Evolutionary conservation across 768 basidiomycete species (phyloP).

Genomic region (Leccinum ochraceum): DNA sequence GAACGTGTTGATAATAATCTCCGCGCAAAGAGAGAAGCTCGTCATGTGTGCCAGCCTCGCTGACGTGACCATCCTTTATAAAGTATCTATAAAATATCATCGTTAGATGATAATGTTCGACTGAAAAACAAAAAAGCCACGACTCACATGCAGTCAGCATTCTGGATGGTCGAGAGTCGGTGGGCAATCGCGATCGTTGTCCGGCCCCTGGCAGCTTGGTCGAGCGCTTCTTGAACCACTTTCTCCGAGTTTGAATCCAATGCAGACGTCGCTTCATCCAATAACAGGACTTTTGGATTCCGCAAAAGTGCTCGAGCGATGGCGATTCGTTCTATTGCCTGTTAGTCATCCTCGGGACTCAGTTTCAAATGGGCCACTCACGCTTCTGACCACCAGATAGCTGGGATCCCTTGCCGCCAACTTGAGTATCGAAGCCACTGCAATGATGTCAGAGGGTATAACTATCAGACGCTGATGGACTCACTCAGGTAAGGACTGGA

Average conservation of each 20-base stretch:
- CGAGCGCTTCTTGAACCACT: conserved; percentile 92
- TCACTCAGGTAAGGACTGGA: conserved; percentile 77
- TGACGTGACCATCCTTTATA: too few relatives aligned
- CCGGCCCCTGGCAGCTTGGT: conserved; percentile 87
- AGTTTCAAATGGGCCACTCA: conserved; percentile 33
- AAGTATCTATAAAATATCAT: not conserved
- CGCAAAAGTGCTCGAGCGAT: conserved; percentile 92
- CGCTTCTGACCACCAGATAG: conserved; percentile 89
- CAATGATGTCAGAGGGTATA: conserved; percentile 12
- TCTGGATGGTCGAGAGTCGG: conserved; percentile 89
- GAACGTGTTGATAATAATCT: too few relatives aligned
- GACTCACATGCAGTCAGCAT: conserved; percentile 83
- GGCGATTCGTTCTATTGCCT: conserved; percentile 57
- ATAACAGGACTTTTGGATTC: conserved; percentile 83
- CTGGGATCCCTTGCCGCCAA: conserved; percentile 89
- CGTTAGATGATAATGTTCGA: not conserved
- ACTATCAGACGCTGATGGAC: conserved; percentile 25
- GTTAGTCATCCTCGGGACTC: not conserved
- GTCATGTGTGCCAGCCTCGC: too few relatives aligned
- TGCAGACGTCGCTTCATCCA: conserved; percentile 91
- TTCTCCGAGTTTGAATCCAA: conserved; percentile 91
- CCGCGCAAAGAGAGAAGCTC: too few relatives aligned
- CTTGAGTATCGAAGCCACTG: conserved; percentile 89
- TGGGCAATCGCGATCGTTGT: conserved; percentile 97
- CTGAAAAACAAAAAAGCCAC: not conserved